Conservation (phyloP, 2,329 filamentous ascomycete species). For the Phialocephala subalpina region DNA sequence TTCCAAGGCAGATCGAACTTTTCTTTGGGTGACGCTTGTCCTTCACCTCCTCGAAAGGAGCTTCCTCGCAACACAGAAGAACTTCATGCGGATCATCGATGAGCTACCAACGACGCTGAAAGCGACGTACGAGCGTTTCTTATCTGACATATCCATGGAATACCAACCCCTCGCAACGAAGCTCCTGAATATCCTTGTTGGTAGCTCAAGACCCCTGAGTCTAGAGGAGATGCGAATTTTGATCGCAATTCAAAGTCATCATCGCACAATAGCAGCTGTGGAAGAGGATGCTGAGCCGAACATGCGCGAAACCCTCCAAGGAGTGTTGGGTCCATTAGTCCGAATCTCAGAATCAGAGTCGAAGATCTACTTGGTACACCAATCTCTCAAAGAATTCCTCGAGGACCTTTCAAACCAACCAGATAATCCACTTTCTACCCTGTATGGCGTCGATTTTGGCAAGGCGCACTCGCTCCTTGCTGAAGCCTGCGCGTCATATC, state of each 20-base stretch:
- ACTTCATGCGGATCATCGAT: constrained; percentile 44
- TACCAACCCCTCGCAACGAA: constrained; percentile 39
- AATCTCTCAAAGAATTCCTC: constrained; percentile 33
- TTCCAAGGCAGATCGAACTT: constrained; percentile 46
- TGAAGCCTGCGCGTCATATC: constrained; percentile 39
- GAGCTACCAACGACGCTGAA: constrained; percentile 43
- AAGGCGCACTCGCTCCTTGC: constrained; percentile 23
- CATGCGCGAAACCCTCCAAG: constrained; percentile 44
- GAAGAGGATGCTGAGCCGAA: constrained; percentile 38
- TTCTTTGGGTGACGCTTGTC: constrained; percentile 50
- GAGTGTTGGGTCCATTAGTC: constrained; percentile 45
- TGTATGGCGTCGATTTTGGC: constrained; percentile 19
- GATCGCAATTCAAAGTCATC: constrained; percentile 39
- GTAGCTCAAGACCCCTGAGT: constrained; percentile 45
- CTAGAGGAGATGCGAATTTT: constrained; percentile 47
- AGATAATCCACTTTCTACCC: constrained; percentile 15
- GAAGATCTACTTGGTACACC: constrained; percentile 45
- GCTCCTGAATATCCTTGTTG: constrained; percentile 46
- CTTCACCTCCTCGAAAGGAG: constrained; percentile 45
- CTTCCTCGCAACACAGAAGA: constrained; percentile 35
- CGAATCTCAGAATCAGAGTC: constrained; percentile 41
- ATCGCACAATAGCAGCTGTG: constrained; percentile 39
- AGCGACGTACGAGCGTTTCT: constrained; percentile 44
- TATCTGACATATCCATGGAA: constrained; percentile 39
- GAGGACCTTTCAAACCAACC: constrained; percentile 16